Base-by-base conservation (phyloP, 140 eudicot species). In the Cichorium intybus region DNA sequence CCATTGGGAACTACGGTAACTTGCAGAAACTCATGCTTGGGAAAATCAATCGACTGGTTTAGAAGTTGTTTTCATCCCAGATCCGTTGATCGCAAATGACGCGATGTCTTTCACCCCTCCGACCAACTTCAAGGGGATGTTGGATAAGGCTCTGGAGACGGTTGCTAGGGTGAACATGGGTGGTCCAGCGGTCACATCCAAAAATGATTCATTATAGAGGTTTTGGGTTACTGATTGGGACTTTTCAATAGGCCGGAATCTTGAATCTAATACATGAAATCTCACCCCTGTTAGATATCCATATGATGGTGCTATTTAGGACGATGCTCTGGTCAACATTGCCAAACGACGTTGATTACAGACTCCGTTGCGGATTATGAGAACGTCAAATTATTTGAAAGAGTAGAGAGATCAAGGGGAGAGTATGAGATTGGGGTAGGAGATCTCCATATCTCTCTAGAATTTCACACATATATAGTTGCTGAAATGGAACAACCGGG, bases 81-180 rank as follows among this genome's bases (percentile, higher is more conserved):
- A 86, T 70, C 11, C 23, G 43, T 81, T 90, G 53, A 86, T 90
- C 21, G 10, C 47, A 0, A 82, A 86, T 29, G 92, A 79, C 31
- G 95, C 97, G 3, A n/a, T 53, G n/a, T 48, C 55, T n/a, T 62
- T 70, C 29, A 55, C 6, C 12, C 89, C 97, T 11, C 9, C 77
- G 1, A 75, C 66, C 15, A 49, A 11, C 17, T 86, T 28, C 65
- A 66, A 37, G 8, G 95, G 95, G 26, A 53, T 90, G 49, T 20
- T 58, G 7, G 18, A 14, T 0, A 80, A 77, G 39, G 93, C 95
- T 10, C n/a, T 90, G 8, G 89, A 90, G 52, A 86, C 84, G 0
- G 60, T 84, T 68, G 77, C 54, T 0, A 75, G 97, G 75, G 77
- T 90, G 29, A 90, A 90, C 20, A 84, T 90, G 95, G 97, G 97